Evolutionary conservation across 331 rosid genomes (phyloP).

Genomic region (Cydonia oblonga): DNA sequence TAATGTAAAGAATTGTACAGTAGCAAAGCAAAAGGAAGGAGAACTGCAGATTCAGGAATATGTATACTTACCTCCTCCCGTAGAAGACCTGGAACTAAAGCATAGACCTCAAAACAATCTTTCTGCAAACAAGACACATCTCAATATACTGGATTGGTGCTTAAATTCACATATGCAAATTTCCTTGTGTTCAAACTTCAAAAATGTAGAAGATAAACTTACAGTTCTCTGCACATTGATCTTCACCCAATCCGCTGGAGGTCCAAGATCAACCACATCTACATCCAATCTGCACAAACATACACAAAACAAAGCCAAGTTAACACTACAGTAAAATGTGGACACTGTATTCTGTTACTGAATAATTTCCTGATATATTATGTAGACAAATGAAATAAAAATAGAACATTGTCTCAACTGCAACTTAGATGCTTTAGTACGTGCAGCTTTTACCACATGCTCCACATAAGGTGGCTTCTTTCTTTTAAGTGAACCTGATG

Average conservation of each 20-base stretch:
- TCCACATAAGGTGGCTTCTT: slow-evolving; percentile 74
- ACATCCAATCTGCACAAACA: slow-evolving; percentile 60
- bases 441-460: slow-evolving; percentile 57
- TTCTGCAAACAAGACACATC: slow-evolving; percentile 44
- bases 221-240: slow-evolving; percentile 90
- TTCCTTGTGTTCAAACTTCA: background rate
- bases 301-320: slow-evolving; percentile 13
- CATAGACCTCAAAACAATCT: slow-evolving; percentile 94
- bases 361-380: background rate
- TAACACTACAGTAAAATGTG: slow-evolving; percentile 13
- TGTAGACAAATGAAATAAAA: background rate
- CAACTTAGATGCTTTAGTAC: slow-evolving; percentile 64
- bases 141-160: slow-evolving; percentile 4
- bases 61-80: slow-evolving; percentile 77
- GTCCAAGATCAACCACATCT: slow-evolving; percentile 75
- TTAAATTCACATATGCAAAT: background rate
- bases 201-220: slow-evolving; percentile 25
- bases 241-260: slow-evolving; percentile 99
- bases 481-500: slow-evolving; percentile 68
- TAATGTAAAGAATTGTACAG: background rate
- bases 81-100: slow-evolving; percentile 95
- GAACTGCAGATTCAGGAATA: background rate
- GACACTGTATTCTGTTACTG: background rate
- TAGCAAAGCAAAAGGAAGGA: background rate
- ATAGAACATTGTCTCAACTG: slow-evolving; percentile 53